Base-by-base conservation (phyloP, 2,329 filamentous ascomycete species). In the Colletotrichum coccodes region DNA sequence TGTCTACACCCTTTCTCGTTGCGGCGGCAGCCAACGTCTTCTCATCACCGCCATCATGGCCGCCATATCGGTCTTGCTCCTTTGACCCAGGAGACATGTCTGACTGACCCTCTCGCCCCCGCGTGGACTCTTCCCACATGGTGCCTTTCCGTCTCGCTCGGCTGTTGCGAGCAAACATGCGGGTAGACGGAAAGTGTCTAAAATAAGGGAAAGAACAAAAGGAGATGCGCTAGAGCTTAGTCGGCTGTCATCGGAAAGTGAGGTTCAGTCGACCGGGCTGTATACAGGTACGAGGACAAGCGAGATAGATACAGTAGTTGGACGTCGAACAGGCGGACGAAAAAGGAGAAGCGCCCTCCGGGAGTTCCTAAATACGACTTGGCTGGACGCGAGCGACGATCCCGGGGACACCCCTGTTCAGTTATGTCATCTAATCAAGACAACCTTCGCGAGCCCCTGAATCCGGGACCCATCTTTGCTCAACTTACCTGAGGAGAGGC, bases 1-100 rank as follows among this genome's bases (percentile, higher is more conserved):
- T 81, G 73, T 80, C 79, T 26, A 68, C 65, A 21, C 40, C 38
- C 23, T 46, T 62, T 42, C 66, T 69, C 56, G 60, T 68, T 32
- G 63, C 60, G 28, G 65, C 54, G 16, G 57, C 44, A 2, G 32
- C 46, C 21, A 66, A 58, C 11, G 42, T 21, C 42, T 60, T 66
- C 21, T 69, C 56, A 14, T 60, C 40, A 9, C 52, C 49, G 2
- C 12, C 58, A 23, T 64, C 50, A 77, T 71, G 4, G 64, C 53
- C 18, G 63, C 26, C 46, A 63, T 58, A 8, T 36, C 56, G n/a
- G 57, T 60, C 38, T 11, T 62, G 52, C 36, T 69, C 65, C 1
- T 60, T 50, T 3, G 34, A 40, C 44, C 36, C 23, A 21, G 26
- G 26, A n/a, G 26, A 16, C 54, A 23, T 26, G 38, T 44, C 54